Evolutionary conservation across 768 basidiomycete species (phyloP).

Genomic region (Boletus subcaerulescens): DNA sequence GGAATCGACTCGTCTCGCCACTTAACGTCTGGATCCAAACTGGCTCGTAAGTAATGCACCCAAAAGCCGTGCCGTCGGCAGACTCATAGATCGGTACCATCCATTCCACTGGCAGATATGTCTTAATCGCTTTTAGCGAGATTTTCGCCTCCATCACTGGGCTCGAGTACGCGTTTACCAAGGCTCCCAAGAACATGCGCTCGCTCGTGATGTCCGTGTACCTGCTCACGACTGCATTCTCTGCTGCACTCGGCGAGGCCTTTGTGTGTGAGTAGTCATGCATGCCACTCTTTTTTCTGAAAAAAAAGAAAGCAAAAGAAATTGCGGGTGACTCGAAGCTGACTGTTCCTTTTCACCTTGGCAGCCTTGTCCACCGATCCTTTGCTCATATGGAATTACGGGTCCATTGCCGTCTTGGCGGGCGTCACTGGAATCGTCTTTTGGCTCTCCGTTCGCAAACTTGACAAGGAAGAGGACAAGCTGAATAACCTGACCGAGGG

Average conservation of each 20-base stretch:
- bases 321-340: neutral
- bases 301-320: no score
- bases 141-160: constrained; percentile 82
- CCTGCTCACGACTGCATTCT: constrained; percentile 57
- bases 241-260: constrained; percentile 65
- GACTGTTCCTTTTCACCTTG: neutral
- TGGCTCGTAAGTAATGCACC: constrained; percentile 46
- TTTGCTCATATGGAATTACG: constrained; percentile 74
- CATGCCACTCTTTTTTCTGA: no score
- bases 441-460: constrained; percentile 48
- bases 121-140: constrained; percentile 64
- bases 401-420: constrained; percentile 53
- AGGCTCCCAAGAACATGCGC: constrained; percentile 85
- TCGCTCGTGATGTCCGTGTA: constrained; percentile 77
- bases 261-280: constrained; percentile 56
- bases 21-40: constrained; percentile 80
- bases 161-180: constrained; percentile 86
- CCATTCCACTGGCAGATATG: constrained; percentile 40
- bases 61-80: neutral
- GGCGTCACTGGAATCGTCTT: constrained; percentile 53
- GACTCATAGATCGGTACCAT: neutral
- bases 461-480: constrained; percentile 61
- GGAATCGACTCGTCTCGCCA: constrained; percentile 56
- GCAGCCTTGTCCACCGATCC: constrained; percentile 68
- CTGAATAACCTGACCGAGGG: constrained; percentile 54